A percentile compares a stretch with the other conserved stretches of the same genome.
Conservation (phyloP, 2,329 filamentous ascomycete species). For the Diplodia intermedia region DNA sequence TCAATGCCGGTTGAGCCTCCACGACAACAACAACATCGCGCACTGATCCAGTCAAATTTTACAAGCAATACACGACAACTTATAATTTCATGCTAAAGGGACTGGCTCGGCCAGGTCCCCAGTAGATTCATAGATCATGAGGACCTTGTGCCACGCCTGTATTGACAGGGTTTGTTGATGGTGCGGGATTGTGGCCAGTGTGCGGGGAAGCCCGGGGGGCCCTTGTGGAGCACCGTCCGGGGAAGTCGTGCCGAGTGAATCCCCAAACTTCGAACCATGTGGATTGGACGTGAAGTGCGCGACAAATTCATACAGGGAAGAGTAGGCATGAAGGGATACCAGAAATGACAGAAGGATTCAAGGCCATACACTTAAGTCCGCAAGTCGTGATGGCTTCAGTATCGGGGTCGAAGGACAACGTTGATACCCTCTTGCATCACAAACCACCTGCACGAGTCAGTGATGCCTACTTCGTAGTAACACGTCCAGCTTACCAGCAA, state of each 20-base stretch:
- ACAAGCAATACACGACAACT: no score
- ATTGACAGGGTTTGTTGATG: not conserved
- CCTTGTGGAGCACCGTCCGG: not conserved
- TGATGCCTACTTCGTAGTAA: not conserved
- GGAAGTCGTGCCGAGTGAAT: not conserved
- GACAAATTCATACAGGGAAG: not conserved
- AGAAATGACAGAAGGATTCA: not conserved
- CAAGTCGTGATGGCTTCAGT: not conserved
- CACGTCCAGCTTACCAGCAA: constrained; percentile 36
- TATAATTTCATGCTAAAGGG: not conserved
- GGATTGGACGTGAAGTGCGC: not conserved
- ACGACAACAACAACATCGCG: not conserved
- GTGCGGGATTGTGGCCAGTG: not conserved
- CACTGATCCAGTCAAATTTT: not conserved
- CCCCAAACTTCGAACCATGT: not conserved
- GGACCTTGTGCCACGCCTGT: not conserved
- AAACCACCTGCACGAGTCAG: constrained; percentile 38
- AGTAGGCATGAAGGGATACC: not conserved
- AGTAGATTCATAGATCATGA: not conserved
- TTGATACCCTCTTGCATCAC: constrained; percentile 43
- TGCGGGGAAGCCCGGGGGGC: not conserved
- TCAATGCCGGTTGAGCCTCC: not conserved
- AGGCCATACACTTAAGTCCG: not conserved
- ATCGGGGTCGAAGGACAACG: constrained; percentile 32
- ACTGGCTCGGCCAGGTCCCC: not conserved